phyloP scores from a whole-genome alignment of 495 filamentous ascomycete genomes.

The Melanomma pulvis-pyrius region DNA sequence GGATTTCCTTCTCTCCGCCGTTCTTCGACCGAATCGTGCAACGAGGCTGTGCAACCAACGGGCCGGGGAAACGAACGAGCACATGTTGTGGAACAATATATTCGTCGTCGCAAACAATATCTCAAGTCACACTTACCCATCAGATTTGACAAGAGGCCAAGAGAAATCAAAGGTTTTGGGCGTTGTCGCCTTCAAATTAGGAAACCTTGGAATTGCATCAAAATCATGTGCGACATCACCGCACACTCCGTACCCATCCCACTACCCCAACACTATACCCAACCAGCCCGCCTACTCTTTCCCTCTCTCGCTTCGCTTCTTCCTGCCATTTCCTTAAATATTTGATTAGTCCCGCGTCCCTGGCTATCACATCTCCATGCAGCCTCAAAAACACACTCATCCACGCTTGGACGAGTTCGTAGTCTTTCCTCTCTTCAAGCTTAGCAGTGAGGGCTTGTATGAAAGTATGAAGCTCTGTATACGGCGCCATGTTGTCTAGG shows the following conservation, averaged over 20 bases:
- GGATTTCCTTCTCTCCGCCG: not conserved
- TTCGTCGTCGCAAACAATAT: no score
- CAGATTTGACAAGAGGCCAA: no score
- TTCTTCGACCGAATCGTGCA: not conserved
- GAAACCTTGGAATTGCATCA: not conserved
- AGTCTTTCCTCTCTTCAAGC: conserved; percentile 70
- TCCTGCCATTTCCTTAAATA: conserved; percentile 62
- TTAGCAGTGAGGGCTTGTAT: conserved; percentile 72
- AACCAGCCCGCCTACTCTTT: conserved; percentile 72
- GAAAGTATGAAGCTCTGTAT: conserved; percentile 65
- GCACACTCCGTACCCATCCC: conserved; percentile 75
- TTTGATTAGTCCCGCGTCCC: conserved; percentile 37
- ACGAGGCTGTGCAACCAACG: not conserved
- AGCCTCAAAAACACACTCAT: conserved; percentile 87
- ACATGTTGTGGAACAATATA: not conserved
- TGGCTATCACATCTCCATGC: conserved; percentile 63
- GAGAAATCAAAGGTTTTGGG: no score
- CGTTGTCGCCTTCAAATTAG: no score
- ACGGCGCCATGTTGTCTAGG: conserved; percentile 55
- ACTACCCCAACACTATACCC: conserved; percentile 88
- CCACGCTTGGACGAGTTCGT: conserved; percentile 93
- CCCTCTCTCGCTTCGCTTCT: conserved; percentile 67
- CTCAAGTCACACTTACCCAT: no score
- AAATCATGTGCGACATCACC: conserved; percentile 13
- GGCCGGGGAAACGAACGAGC: not conserved